These are phyloP conservation scores for Yamadazyma jaroonii DNA, from an alignment of 1,139 yeast genomes.

Conservation along the genomic window DNA sequence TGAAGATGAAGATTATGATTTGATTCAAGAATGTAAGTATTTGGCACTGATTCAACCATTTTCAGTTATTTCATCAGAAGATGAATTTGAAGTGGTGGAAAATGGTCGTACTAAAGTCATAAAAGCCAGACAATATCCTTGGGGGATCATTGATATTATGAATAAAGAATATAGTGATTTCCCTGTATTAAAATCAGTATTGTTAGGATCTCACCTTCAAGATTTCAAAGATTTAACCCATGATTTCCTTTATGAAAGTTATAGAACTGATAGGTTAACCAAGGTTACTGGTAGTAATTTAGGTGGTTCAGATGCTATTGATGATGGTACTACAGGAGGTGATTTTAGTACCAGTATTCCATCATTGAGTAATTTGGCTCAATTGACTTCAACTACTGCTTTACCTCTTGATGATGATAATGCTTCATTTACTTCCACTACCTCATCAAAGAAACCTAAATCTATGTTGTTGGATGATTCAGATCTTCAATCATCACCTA, in stretches of 20 bases:
- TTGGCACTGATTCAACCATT: constrained; percentile 80
- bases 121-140: constrained; percentile 86
- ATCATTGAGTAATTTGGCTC: constrained; percentile 63
- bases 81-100: constrained; percentile 49
- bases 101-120: constrained; percentile 53
- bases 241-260: constrained; percentile 85
- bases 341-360: constrained; percentile 35
- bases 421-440: constrained; percentile 24
- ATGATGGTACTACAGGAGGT: too few species aligned
- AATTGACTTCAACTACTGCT: constrained; percentile 34
- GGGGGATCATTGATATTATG: constrained; percentile 87
- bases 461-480: constrained; percentile 34
- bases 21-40: constrained; percentile 76
- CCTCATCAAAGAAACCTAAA: constrained; percentile 22
- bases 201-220: constrained; percentile 88
- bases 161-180: constrained; percentile 85
- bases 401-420: constrained; percentile 16
- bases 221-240: constrained; percentile 93
- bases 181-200: constrained; percentile 73
- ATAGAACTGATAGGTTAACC: constrained; percentile 82
- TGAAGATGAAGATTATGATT: constrained; percentile 66
- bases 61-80: constrained; percentile 78
- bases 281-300: constrained; percentile 35
- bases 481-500: constrained; percentile 20
- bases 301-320: too few species aligned